Evolutionary conservation across 345 rosid species (phyloP).

Genomic region (Boechera stricta): DNA sequence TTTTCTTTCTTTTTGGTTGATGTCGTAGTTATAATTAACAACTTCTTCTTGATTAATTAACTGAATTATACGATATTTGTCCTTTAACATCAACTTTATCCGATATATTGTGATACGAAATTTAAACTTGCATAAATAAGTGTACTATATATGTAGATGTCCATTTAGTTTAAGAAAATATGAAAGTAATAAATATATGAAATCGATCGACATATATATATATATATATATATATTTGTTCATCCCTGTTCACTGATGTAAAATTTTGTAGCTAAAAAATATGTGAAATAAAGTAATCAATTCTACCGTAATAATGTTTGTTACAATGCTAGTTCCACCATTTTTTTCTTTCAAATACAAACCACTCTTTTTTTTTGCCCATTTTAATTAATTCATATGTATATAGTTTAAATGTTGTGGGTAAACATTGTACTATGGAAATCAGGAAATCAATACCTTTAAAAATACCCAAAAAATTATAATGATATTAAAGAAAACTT

Average conservation of each 20-base stretch:
- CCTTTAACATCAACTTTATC: background rate
- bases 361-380: background rate
- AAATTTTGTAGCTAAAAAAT: background rate
- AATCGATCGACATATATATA: background rate
- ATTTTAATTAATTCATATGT: background rate
- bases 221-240: background rate
- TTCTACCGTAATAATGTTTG: background rate
- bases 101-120: background rate
- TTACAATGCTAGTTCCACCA: background rate
- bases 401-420: background rate
- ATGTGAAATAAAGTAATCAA: background rate
- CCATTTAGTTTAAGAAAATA: background rate
- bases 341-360: background rate
- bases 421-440: background rate
- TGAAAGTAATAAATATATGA: background rate
- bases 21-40: too few species aligned
- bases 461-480: background rate
- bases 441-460: background rate
- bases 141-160: background rate
- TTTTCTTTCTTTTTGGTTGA: too few species aligned
- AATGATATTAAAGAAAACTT: background rate
- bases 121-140: background rate
- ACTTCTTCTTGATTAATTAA: background rate
- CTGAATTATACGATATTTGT: background rate
- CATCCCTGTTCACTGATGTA: background rate